Percentiles rank a stretch among this genome's conserved stretches.
Evolutionary conservation across 192 early-diverging fungal species (phyloP).

Genomic region (Coemansia sp.): DNA sequence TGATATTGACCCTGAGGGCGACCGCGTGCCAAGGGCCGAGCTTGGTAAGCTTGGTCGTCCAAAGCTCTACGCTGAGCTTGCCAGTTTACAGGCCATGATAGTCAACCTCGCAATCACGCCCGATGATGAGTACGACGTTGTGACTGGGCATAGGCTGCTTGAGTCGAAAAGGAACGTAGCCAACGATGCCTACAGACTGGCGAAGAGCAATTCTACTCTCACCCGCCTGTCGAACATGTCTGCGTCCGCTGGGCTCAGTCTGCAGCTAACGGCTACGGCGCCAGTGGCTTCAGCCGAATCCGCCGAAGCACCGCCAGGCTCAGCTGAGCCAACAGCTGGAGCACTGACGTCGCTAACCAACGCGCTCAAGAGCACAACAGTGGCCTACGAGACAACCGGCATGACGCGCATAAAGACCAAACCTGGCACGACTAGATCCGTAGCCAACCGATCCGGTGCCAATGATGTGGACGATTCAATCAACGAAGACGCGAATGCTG

Average conservation of each 20-base stretch:
- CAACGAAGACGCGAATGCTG: background rate
- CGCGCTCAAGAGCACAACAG: constrained; percentile 16
- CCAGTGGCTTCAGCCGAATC: background rate
- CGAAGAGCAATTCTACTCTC: constrained; percentile 11
- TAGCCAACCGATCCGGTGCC: background rate
- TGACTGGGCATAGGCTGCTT: constrained; percentile 23
- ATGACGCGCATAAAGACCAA: constrained; percentile 16
- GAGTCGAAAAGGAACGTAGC: constrained; percentile 1
- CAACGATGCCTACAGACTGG: background rate
- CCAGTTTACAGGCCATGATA: constrained; percentile 29
- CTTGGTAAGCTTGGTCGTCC: background rate
- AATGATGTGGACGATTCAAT: background rate
- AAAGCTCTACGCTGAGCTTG: constrained; percentile 22
- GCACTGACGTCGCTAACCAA: background rate
- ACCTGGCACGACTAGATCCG: background rate
- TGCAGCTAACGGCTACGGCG: background rate
- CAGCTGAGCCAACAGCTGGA: background rate
- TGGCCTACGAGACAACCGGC: constrained; percentile 36
- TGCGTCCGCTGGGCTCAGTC: constrained; percentile 27
- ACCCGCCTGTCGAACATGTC: constrained; percentile 19
- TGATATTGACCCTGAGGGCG: background rate
- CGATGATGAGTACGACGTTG: constrained; percentile 33
- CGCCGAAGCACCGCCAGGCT: background rate
- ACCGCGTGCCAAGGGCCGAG: background rate
- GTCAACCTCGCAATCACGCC: constrained; percentile 45